Evolutionary conservation across 805 yeast genomes (phyloP).

Genomic region (Ogataea degrootiae): DNA sequence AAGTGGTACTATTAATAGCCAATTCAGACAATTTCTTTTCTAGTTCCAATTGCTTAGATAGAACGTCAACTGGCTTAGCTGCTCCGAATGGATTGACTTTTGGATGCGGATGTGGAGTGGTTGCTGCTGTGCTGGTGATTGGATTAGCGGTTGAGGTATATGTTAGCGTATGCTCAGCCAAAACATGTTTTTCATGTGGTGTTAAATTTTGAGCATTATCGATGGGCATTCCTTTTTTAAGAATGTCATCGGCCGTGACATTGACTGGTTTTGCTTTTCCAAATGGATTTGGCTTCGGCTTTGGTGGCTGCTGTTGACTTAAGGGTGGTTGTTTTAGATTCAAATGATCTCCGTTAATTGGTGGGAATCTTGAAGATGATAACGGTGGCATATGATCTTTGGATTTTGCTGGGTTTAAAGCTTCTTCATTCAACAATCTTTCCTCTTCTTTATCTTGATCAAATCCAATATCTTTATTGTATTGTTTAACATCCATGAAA

Average conservation of each 20-base stretch:
- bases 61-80: slow-evolving; percentile 81
- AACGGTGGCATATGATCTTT: neutral
- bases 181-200: too few species aligned
- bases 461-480: slow-evolving; percentile 23
- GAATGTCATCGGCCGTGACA: slow-evolving; percentile 9
- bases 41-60: slow-evolving; percentile 57
- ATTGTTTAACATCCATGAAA: slow-evolving; percentile 31
- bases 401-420: too few species aligned
- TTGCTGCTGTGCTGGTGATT: slow-evolving; percentile 21
- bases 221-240: slow-evolving; percentile 7
- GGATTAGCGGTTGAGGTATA: neutral
- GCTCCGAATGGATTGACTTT: slow-evolving; percentile 72
- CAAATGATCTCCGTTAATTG: neutral
- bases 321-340: neutral
- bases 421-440: slow-evolving; percentile 7
- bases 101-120: slow-evolving; percentile 22
- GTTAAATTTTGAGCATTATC: neutral
- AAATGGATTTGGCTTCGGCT: slow-evolving; percentile 58
- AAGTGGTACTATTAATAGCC: slow-evolving; percentile 43
- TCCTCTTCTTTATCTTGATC: slow-evolving; percentile 25
- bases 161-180: too few species aligned
- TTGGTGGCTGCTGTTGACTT: neutral
- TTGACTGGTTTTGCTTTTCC: slow-evolving; percentile 73
- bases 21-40: slow-evolving; percentile 43
- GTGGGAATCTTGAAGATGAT: too few species aligned